phyloP scores from a whole-genome alignment of 1,284 basidiomycete genomes.

The Inonotus hispidus region DNA sequence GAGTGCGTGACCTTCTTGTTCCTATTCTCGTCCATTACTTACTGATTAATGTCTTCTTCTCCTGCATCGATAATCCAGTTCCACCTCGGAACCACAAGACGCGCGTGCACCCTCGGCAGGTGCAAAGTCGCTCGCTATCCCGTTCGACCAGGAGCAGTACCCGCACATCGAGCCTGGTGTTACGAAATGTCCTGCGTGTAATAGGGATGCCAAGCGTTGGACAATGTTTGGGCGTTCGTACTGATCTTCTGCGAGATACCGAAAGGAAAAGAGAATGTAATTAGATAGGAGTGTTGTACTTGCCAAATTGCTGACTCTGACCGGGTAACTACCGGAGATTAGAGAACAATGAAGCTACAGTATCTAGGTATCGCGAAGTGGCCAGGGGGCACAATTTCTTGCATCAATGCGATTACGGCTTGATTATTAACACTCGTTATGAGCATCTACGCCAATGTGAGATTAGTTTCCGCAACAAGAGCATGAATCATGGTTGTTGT shows the following conservation, averaged over 20 bases:
- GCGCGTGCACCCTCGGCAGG: conserved; percentile 96
- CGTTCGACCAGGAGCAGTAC: conserved; percentile 88
- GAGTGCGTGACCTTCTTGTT: conserved; percentile 51
- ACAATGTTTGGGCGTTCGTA: conserved; percentile 87
- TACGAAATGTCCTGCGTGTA: conserved; percentile 84
- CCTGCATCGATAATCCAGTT: conserved; percentile 9
- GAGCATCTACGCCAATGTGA: too few species aligned
- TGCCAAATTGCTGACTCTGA: too few species aligned
- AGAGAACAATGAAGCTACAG: too few species aligned
- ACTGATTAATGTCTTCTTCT: background rate
- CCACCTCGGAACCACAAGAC: conserved; percentile 79
- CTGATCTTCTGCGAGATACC: conserved; percentile 30
- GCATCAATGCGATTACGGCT: too few species aligned
- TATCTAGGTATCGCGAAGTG: too few species aligned
- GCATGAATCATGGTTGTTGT: too few species aligned
- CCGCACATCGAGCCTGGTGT: conserved; percentile 70
- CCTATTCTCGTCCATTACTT: background rate
- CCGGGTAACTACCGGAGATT: too few species aligned
- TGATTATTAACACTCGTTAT: too few species aligned
- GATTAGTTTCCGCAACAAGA: too few species aligned
- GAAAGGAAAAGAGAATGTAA: background rate
- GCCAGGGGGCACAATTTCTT: too few species aligned
- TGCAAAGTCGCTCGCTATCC: conserved; percentile 96
- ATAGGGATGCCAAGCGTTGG: conserved; percentile 84
- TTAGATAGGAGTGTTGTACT: too few species aligned